Evolutionary conservation across 2,329 filamentous ascomycete genomes (phyloP), one percentile per base, ranked within the genome.

Genomic region (Mycosphaerella arachidis): DNA sequence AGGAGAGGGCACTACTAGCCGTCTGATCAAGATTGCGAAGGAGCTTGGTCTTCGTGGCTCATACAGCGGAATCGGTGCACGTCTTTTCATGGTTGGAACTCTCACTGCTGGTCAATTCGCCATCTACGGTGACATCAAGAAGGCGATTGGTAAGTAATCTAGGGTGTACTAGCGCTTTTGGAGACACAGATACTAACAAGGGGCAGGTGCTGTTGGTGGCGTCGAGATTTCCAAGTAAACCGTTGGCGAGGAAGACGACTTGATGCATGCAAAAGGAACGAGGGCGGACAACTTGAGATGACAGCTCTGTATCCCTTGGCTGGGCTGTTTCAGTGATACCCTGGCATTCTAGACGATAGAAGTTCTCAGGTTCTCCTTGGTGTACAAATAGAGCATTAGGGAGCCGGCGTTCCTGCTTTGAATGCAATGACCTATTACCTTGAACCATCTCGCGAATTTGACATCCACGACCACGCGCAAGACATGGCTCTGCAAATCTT

Each of bases 11-110:
- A 94, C 89, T 72, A 84, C 84, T 75, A 84, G 81, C 77, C 88
- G 91, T 78, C 80, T 95, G 73, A 82, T 93, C 82, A 94, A 94
- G 87, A 95, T 95, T 73, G 90, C 80, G 69, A 89, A 87, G 80
- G 90, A 95, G 80, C 88, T 95, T 71, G 91, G 91, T 74, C 63
- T 95, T 76, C 59, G 67, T 46, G 91, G 91, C 70, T 89, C 85
- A 58, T 95, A 87, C 82, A 80, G 83, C 72, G 91, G 91, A 85
- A 89, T 95, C 70, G 88, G 89, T 77, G 89, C 91, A 72, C 87
- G 87, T 83, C 78, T 89, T 56, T 86, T 89, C 81, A 87, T 89
- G 84, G 80, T 89, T 71, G 87, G 89, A 77, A 88, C 86, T 68
- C 78, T 91, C 69, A 91, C 88, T 64, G 87, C 87, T 66, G 87